phyloP scores from a whole-genome alignment of 192 early-diverging fungal species.

The Coemansia sp. region DNA sequence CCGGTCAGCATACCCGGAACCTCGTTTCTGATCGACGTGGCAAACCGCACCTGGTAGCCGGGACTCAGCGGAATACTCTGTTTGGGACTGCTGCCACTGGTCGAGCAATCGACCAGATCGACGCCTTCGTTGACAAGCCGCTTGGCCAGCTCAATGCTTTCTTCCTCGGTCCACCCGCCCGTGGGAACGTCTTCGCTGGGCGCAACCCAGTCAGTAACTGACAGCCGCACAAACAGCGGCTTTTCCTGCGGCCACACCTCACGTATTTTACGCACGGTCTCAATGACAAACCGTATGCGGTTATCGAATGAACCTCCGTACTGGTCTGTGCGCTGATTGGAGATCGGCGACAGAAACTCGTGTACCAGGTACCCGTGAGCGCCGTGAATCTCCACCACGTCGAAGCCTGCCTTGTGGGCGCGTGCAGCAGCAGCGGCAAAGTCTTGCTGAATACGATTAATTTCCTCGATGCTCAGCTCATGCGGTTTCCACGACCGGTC shows the following conservation, averaged over 20 bases:
- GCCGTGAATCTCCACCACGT: slow-evolving; percentile 86
- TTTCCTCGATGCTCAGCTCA: slow-evolving; percentile 66
- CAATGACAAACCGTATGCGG: slow-evolving; percentile 73
- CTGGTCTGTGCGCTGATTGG: slow-evolving; percentile 85
- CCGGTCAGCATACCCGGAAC: slow-evolving; percentile 59
- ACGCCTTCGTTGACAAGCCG: slow-evolving; percentile 66
- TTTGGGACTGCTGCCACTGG: slow-evolving; percentile 66
- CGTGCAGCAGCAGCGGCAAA: slow-evolving; percentile 69
- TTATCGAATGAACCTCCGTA: slow-evolving; percentile 94
- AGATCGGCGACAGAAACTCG: slow-evolving; percentile 75
- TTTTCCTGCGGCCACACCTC: slow-evolving; percentile 74
- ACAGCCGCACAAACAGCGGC: slow-evolving; percentile 84
- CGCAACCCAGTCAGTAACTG: slow-evolving; percentile 70
- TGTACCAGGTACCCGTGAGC: slow-evolving; percentile 90
- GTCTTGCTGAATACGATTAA: slow-evolving; percentile 60
- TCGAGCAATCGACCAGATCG: slow-evolving; percentile 84
- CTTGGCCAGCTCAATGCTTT: slow-evolving; percentile 64
- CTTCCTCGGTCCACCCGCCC: slow-evolving; percentile 72
- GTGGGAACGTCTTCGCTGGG: slow-evolving; percentile 42
- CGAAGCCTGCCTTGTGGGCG: slow-evolving; percentile 79
- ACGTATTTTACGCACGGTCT: slow-evolving; percentile 65
- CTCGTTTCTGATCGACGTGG: slow-evolving; percentile 61
- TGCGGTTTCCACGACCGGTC: slow-evolving; percentile 24
- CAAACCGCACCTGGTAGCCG: slow-evolving; percentile 72
- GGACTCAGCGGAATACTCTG: slow-evolving; percentile 55